Base-by-base conservation (phyloP, 306 rosid genomes). In the Malus asiatica region DNA sequence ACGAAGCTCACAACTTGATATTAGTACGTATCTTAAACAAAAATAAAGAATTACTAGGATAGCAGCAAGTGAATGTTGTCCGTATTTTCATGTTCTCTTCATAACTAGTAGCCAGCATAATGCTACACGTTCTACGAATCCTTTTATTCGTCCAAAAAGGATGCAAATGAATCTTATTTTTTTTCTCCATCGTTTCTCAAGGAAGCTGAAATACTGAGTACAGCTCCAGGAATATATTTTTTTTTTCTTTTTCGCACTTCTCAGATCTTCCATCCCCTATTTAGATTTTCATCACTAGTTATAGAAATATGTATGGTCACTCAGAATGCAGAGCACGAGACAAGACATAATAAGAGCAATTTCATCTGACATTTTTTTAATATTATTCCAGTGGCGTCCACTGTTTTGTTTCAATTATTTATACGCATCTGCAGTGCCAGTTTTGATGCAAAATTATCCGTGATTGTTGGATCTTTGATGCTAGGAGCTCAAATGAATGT, bases 1-100 rank as follows among this genome's bases (percentile, higher is more conserved):
- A 80, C 79, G 82, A 55, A 63, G 22, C 70, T 66, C 69, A 69
- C 63, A 69, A 27, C 30, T 18, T 1, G 19, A 33, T 18, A 48
- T 58, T 19, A 66, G 4, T 35, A 87, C 57, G 61, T 78, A 57
- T 79, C 25, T 40, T 16, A 40, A 35, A 57, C 58, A 13, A 16
- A 32, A 27, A 63, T 29, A 16, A 15, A 16, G 42, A 30, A 8
- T 27, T 8, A 13, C 33, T 13, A 7, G 23, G 12, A 64, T 12
- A 10, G 30, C 16, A 23, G 33, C 62, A 4, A n/a, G 4, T 6
- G 27, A 8, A 8, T 3, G 25, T n/a, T 57, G 8, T n/a, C 25
- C 29, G 10, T 25, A 48, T 48, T 48, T 48, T 48, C 62, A 57
- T 57, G 4, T 57, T 22, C 25, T 57, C 12, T 1, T 7, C 62